phyloP scores from a whole-genome alignment of 257 asterid genomes.

The Phtheirospermum japonicum region DNA sequence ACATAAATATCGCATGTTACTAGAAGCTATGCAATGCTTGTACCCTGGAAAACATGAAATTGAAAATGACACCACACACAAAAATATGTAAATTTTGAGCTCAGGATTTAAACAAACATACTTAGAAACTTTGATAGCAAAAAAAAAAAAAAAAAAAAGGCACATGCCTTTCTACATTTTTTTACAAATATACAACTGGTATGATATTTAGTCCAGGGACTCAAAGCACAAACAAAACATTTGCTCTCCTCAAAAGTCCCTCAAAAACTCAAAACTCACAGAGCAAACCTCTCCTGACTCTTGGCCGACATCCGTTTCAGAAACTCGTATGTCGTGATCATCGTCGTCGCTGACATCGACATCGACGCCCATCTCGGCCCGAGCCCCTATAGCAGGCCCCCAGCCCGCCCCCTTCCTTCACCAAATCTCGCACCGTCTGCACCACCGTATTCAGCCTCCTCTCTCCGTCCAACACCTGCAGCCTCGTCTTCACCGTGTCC shows the following conservation, averaged over 20 bases:
- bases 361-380: slow-evolving; percentile 98
- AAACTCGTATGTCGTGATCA: slow-evolving; percentile 98
- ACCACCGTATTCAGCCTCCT: slow-evolving; percentile 35
- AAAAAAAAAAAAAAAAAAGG: slow-evolving; percentile 12
- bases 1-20: too few relatives aligned
- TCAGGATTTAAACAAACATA: slow-evolving; percentile 8
- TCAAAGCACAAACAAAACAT: neutral
- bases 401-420: slow-evolving; percentile 78
- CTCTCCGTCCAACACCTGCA: slow-evolving; percentile 84
- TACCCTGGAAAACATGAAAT: too few relatives aligned
- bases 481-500: slow-evolving; percentile 85
- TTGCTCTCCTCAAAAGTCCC: slow-evolving; percentile 19
- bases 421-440: slow-evolving; percentile 68
- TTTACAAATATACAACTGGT: slow-evolving; percentile 39
- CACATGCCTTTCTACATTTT: slow-evolving; percentile 32
- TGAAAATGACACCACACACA: neutral
- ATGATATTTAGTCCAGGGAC: slow-evolving; percentile 18
- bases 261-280: slow-evolving; percentile 20
- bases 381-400: slow-evolving; percentile 88
- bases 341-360: slow-evolving; percentile 93
- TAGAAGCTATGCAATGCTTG: too few relatives aligned
- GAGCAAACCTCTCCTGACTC: slow-evolving; percentile 51
- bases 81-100: slow-evolving; percentile 1
- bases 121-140: slow-evolving; percentile 9
- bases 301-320: slow-evolving; percentile 84